phyloP scores from a whole-genome alignment of 371 early-diverging fungal genomes.

The Basidiobolus heterosporus region DNA sequence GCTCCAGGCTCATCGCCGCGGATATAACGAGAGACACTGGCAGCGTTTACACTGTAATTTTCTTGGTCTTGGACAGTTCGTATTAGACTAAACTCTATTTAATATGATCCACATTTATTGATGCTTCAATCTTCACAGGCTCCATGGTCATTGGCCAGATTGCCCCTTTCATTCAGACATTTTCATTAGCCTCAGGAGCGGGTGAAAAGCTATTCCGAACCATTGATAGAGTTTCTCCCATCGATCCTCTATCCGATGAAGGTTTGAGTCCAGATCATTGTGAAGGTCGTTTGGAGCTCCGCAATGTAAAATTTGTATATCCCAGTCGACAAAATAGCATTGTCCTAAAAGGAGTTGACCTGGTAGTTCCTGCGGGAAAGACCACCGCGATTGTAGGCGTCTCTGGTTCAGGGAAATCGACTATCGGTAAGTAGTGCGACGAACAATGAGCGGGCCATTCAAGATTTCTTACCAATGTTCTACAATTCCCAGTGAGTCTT shows the following conservation, averaged over 20 bases:
- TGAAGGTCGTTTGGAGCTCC: conserved; percentile 53
- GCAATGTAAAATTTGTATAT: conserved; percentile 49
- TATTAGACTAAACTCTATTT: conserved; percentile 13
- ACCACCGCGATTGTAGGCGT: conserved; percentile 64
- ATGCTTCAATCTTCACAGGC: not conserved
- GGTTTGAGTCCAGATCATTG: conserved; percentile 29
- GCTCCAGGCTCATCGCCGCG: conserved; percentile 22
- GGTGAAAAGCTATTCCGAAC: conserved; percentile 46
- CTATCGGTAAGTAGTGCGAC: conserved; percentile 44
- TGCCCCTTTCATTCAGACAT: not conserved
- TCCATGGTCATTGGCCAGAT: not conserved
- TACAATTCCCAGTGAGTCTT: conserved; percentile 64
- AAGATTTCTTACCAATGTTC: no score
- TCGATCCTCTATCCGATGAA: conserved; percentile 31
- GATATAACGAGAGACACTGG: conserved; percentile 34
- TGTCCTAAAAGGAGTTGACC: conserved; percentile 35
- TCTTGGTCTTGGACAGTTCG: conserved; percentile 43
- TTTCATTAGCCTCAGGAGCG: conserved; percentile 27
- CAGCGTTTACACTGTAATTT: conserved; percentile 54
- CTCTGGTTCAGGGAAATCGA: conserved; percentile 83
- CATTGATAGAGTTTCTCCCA: conserved; percentile 53
- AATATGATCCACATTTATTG: conserved; percentile 10
- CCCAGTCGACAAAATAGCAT: conserved; percentile 57
- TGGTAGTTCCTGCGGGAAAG: conserved; percentile 49
- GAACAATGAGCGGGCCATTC: no score